Base-by-base conservation (phyloP, 768 basidiomycete species). In the Tephrocybe sp. region DNA sequence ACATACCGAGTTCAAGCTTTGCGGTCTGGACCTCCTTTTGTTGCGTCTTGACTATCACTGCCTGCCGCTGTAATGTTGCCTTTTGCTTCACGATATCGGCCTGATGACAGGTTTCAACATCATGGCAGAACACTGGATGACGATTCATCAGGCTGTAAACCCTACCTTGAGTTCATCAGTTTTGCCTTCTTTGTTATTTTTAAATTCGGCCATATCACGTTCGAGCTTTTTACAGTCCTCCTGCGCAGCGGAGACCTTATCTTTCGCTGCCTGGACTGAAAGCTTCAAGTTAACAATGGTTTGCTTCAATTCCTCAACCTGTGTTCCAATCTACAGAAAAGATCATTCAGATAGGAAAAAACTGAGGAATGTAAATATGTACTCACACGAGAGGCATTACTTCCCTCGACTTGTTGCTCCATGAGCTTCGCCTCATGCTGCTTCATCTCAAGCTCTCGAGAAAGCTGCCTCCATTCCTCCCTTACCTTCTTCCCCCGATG, bases 181-280 rank as follows among this genome's bases (percentile, higher is more conserved):
- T 71, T 98, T 98, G 41, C 93, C 93, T 45, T 98, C 97, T 67
- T 97, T 97, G 73, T 99, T 95, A 70, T 95, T 88, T 75, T 97
- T 95, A 77, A 99, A 98, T 73, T 98, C 97, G 48, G 83, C 83
- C 93, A 99, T 98, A 65, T 99, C 97, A 61, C 87, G 87, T 70
- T 98, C 93, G 20, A 98, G 83, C 62, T 87, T 90, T 71, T 85
- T 85, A 65, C 83, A 81, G 53, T 98, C 94, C 0, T 76, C 84
- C 43, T 85, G 73, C 0, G 93, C 91, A 6, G 70, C 76, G 62
- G 80, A 81, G 66, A 96, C 90, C 62, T 91, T 91, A 48, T 85
- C 76, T 64, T 85, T 83, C 4, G 92, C 85, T 0, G 72, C 70
- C 54, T 84, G 68, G n/a, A 90, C 70, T 1, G 83, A 80, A 17